A percentile compares a stretch with the other conserved stretches of the same genome.
Conservation (phyloP, 202 grass and related monocot genomes). For the Panicum hallii region DNA sequence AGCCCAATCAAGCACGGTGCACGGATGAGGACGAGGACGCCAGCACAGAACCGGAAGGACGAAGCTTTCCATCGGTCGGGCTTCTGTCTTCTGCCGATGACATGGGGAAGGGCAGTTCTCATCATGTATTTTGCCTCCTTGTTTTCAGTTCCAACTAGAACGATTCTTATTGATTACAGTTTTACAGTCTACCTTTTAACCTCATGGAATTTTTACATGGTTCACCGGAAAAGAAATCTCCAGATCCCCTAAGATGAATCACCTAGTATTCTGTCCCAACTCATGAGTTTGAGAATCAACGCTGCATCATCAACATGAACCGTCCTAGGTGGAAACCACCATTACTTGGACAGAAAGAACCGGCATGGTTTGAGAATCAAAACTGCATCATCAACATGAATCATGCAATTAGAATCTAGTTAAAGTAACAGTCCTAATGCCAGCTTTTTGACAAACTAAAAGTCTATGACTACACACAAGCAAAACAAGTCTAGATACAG, state of each 20-base stretch:
- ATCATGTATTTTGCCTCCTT: not conserved
- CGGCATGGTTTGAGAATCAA: conserved; percentile 7
- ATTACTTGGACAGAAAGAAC: conserved; percentile 19
- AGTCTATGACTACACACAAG: not conserved
- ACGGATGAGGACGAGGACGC: not conserved
- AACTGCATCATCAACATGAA: not conserved
- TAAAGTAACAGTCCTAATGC: not conserved
- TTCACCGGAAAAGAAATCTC: not conserved
- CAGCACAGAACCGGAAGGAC: not conserved
- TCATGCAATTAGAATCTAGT: not conserved
- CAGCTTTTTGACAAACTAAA: not conserved
- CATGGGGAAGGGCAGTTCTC: not conserved
- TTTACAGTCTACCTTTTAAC: conserved; percentile 1
- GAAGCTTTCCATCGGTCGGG: not conserved
- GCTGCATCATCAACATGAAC: not conserved
- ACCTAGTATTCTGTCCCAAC: not conserved
- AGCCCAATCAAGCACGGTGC: not conserved
- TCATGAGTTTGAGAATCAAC: not conserved
- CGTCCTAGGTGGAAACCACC: conserved; percentile 35
- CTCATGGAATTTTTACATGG: not conserved
- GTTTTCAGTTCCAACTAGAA: not conserved
- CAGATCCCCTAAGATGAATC: conserved; percentile 27
- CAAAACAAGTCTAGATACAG: not conserved
- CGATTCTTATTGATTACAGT: not conserved
- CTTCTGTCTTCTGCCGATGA: not conserved